Conservation (phyloP, 2,329 filamentous ascomycete genomes). For the Chaetomium sp. region DNA sequence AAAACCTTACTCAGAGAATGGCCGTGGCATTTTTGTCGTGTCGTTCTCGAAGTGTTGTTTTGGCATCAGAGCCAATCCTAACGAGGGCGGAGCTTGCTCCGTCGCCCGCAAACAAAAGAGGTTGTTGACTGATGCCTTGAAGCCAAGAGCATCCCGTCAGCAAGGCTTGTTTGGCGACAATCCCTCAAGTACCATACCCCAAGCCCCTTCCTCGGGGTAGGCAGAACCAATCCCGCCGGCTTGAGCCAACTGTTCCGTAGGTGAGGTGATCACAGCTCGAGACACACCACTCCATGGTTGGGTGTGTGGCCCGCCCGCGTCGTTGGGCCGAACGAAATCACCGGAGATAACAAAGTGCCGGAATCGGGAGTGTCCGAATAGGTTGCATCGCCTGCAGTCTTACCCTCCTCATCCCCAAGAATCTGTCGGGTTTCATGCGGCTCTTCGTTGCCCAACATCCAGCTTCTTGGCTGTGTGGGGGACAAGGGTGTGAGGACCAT, state of each 20-base stretch:
- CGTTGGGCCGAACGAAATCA: background rate
- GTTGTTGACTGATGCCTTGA: background rate
- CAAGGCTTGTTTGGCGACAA: background rate
- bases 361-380: background rate
- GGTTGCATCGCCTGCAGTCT: background rate
- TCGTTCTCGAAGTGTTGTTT: background rate
- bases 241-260: background rate
- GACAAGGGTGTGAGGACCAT: background rate
- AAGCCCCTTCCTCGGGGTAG: background rate
- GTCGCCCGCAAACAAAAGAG: background rate
- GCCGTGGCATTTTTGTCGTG: background rate
- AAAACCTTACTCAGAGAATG: background rate
- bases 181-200: background rate
- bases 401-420: background rate
- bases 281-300: background rate
- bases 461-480: background rate
- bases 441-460: slow-evolving; percentile 3
- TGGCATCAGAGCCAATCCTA: background rate
- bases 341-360: background rate
- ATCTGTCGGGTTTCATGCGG: slow-evolving; percentile 1
- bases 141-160: background rate
- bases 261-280: background rate
- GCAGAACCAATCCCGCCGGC: background rate
- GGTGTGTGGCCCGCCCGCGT: background rate
- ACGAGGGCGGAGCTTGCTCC: background rate